Evolutionary conservation across 441 rosid species (phyloP).

Genomic region (Gossypium gossypioides): DNA sequence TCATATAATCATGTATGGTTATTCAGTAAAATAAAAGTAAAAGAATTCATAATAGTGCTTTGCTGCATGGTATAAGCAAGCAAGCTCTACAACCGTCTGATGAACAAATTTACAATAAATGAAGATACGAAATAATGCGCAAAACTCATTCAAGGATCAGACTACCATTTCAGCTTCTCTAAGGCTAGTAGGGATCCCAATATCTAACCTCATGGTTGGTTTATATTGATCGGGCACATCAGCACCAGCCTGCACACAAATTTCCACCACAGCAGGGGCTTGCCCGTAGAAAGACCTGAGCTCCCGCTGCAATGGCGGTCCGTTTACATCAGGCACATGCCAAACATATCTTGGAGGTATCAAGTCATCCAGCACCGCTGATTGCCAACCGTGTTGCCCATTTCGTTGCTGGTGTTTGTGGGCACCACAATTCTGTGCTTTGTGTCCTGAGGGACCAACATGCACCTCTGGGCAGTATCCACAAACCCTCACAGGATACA

Average conservation of each 20-base stretch:
- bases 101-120: not conserved
- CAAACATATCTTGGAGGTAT: constrained; percentile 87
- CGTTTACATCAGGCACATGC: constrained; percentile 73
- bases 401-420: constrained; percentile 92
- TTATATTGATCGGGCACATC: constrained; percentile 58
- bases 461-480: constrained; percentile 93
- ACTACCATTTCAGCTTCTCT: constrained; percentile 94
- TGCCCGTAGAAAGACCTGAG: constrained; percentile 69
- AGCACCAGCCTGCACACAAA: constrained; percentile 81
- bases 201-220: constrained; percentile 87
- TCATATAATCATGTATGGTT: too few species aligned
- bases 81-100: not conserved
- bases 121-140: not conserved
- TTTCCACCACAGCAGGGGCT: constrained; percentile 84
- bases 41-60: not conserved
- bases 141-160: constrained; percentile 21
- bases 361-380: constrained; percentile 73
- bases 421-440: constrained; percentile 88
- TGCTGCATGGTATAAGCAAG: not conserved
- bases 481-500: constrained; percentile 78
- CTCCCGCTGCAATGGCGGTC: constrained; percentile 55
- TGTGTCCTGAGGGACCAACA: constrained; percentile 78
- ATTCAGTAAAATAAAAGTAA: too few species aligned
- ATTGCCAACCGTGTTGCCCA: constrained; percentile 94
- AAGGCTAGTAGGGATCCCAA: constrained; percentile 61